Evolutionary conservation across 768 basidiomycete genomes (phyloP).

Genomic region (Trametes cingulata): DNA sequence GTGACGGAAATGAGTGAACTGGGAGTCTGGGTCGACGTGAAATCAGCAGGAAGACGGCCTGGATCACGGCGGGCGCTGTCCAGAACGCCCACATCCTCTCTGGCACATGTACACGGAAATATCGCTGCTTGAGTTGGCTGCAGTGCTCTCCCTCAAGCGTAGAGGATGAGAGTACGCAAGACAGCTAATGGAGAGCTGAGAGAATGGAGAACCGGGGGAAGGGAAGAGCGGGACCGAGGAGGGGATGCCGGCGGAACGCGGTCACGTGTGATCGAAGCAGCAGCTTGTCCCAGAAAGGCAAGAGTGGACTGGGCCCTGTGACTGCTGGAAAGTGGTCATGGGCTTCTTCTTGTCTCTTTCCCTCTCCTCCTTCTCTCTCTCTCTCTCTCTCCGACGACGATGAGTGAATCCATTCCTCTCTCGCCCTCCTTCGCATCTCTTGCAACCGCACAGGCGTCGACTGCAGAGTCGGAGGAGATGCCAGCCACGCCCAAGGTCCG

Average conservation of each 20-base stretch:
- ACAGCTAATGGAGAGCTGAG: too few relatives aligned
- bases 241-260: conserved; percentile 12
- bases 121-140: too few relatives aligned
- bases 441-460: conserved; percentile 3
- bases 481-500: conserved; percentile 44
- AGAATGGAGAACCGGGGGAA: neutral
- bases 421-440: conserved; percentile 18
- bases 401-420: conserved; percentile 11
- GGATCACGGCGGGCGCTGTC: conserved; percentile 2
- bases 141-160: too few relatives aligned
- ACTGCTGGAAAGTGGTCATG: too few relatives aligned
- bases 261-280: conserved; percentile 14
- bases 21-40: neutral
- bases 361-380: neutral
- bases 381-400: conserved; percentile 10
- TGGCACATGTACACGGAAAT: too few relatives aligned
- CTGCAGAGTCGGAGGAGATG: neutral
- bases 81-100: neutral
- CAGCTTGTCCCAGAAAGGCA: neutral
- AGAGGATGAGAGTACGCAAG: too few relatives aligned
- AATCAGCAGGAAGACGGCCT: neutral
- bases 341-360: neutral
- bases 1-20: too few relatives aligned
- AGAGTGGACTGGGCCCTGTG: neutral
- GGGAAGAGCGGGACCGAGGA: neutral